Evolutionary conservation across 306 rosid species (phyloP), one percentile per base, ranked within the genome.

Genomic region (Mimosa bimucronata): DNA sequence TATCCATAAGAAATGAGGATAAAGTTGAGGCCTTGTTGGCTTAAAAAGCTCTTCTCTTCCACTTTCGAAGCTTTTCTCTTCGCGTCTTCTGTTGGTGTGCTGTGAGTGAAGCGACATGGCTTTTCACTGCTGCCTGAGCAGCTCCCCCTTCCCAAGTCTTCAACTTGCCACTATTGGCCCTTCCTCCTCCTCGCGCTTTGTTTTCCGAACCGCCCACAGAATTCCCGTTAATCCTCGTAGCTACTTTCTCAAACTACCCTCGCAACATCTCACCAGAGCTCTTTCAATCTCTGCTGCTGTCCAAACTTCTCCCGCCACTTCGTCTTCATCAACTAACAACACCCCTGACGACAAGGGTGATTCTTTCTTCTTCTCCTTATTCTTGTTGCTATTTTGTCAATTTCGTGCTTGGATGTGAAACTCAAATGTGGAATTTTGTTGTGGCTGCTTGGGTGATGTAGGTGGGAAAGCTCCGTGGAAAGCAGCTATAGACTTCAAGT

Each of bases 401-500:
- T 48, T 74, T 68, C 40, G 6, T 67, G 75, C 13, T 77, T 25
- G 48, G 19, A 42, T 37, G 19, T 5, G 71, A 46, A 61, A 65
- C 34, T 29, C 76, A 28, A 50, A 50, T 44, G 5, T 19, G 50
- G 15, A 68, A 31, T 18, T 30, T 10, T 15, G 31, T 21, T 44
- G 72, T 58, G 70, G 50, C 11, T 44, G 61, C 28, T 57, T 18
- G 62, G 71, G 44, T 62, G 84, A 74, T 73, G 77, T 64, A 91
- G 98, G 75, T 82, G 86, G 28, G 60, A 94, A 82, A 73, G 82
- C 88, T 61, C 97, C 88, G 70, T 95, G 98, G 98, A 95, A 89
- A 81, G 97, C 97, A 37, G 84, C 97, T 2, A 86, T 95, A 21
- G 97, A 91, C 76, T 95, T 95, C 93, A 93, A 93, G 88, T 95